Conservation (phyloP, 140 eudicot species). For the Ambrosia hybrid region DNA sequence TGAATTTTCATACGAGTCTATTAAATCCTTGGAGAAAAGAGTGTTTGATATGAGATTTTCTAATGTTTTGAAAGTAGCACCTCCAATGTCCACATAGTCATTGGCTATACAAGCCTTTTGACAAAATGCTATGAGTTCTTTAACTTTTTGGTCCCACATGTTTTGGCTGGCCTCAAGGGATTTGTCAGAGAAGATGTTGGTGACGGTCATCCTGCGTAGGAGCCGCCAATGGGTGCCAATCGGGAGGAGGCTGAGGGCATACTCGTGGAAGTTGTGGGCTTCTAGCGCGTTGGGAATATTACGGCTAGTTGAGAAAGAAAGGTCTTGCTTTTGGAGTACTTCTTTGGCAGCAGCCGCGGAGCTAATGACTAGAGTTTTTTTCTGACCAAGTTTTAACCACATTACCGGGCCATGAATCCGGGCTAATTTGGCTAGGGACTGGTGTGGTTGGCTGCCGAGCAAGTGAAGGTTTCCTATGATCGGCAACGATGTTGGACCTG, state of each 20-base stretch:
- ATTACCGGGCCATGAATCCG: no score
- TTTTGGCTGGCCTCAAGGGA: constrained; percentile 40
- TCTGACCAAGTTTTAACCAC: no score
- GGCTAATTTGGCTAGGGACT: no score
- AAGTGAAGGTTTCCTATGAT: no score
- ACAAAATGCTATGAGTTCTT: constrained; percentile 40
- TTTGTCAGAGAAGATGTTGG: constrained; percentile 35
- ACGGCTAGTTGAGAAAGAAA: no score
- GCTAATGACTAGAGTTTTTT: no score
- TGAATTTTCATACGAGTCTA: constrained; percentile 29
- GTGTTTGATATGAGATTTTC: constrained; percentile 44
- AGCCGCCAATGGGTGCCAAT: constrained; percentile 32
- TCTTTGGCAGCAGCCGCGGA: no score
- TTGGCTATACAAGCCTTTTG: constrained; percentile 22
- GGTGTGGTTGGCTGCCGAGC: no score
- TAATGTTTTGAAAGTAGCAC: constrained; percentile 42
- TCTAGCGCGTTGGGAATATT: constrained; percentile 36
- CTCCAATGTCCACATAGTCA: constrained; percentile 40
- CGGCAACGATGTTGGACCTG: no score
- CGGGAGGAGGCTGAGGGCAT: constrained; percentile 46
- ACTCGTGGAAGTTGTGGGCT: constrained; percentile 34
- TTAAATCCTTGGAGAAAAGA: constrained; percentile 43
- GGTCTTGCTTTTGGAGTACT: no score
- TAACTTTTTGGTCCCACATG: constrained; percentile 32
- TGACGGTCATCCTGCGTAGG: constrained; percentile 32